phyloP scores from a whole-genome alignment of 108 stramenopile species.

The Pseudonitzschia delicatissima region DNA sequence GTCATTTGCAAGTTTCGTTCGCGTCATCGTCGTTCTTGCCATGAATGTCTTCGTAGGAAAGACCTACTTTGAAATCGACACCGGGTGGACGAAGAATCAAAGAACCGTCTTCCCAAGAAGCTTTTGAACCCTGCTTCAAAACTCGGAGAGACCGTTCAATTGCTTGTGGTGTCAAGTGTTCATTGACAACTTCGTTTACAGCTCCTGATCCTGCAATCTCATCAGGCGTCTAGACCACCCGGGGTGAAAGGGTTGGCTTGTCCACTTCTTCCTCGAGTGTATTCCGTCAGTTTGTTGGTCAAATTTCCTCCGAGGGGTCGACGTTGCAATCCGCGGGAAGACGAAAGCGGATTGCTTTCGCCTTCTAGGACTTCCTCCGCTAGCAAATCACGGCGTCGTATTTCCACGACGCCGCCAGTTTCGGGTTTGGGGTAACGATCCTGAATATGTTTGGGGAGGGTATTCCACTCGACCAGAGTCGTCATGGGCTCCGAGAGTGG shows the following conservation, averaged over 20 bases:
- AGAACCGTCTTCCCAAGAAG: conserved; percentile 61
- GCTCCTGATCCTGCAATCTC: conserved; percentile 12
- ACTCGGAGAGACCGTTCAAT: conserved; percentile 43
- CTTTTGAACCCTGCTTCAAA: conserved; percentile 50
- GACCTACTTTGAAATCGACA: conserved; percentile 56
- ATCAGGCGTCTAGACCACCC: conserved; percentile 59
- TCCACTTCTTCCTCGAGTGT: conserved; percentile 67
- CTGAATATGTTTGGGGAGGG: conserved; percentile 32
- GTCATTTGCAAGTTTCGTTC: conserved; percentile 6
- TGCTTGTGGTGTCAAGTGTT: conserved; percentile 47
- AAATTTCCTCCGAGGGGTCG: conserved; percentile 69
- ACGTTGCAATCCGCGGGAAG: conserved; percentile 13
- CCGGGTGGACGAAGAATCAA: conserved; percentile 74
- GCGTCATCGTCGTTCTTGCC: conserved; percentile 25
- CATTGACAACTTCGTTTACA: conserved; percentile 8
- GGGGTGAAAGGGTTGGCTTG: conserved; percentile 64
- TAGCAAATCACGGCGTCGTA: conserved; percentile 10
- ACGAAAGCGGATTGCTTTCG: neutral
- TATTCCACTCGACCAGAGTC: conserved; percentile 35
- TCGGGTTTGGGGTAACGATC: conserved; percentile 13
- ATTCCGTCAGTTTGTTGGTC: conserved; percentile 71
- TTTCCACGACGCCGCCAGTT: conserved; percentile 17
- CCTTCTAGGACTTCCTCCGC: conserved; percentile 8
- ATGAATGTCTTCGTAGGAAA: conserved; percentile 65
- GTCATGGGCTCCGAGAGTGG: conserved; percentile 40